Evolutionary conservation across 2,329 filamentous ascomycete species (phyloP).

Genomic region (Chaetomium sp.): DNA sequence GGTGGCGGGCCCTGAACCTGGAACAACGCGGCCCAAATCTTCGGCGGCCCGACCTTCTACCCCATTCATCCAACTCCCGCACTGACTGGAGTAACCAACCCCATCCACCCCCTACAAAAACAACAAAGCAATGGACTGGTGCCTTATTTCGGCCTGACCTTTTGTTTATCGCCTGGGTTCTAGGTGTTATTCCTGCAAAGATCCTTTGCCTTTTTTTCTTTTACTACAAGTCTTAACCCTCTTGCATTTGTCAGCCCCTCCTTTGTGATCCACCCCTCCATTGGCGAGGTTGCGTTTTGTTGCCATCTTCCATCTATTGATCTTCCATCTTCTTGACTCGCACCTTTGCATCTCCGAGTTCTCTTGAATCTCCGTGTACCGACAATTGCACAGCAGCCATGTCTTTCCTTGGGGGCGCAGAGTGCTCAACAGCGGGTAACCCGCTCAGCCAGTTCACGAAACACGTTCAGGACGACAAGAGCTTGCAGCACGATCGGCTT

Average conservation of each 20-base stretch:
- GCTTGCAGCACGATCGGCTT: conserved; percentile 85
- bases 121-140: conserved; percentile 8
- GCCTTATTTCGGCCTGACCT: conserved; percentile 20
- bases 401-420: conserved; percentile 94
- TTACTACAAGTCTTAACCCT: neutral
- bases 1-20: conserved; percentile 10
- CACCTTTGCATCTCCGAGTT: neutral
- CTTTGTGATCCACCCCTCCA: neutral
- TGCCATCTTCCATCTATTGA: neutral
- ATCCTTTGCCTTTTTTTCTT: neutral
- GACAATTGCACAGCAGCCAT: conserved; percentile 51
- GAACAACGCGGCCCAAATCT: conserved; percentile 6
- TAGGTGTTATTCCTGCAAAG: neutral
- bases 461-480: conserved; percentile 95
- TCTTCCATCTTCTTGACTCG: neutral
- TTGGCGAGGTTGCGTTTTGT: neutral
- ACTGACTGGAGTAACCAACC: neutral
- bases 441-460: conserved; percentile 97
- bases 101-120: neutral
- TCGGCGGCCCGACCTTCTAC: conserved; percentile 4
- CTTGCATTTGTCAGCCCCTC: conserved; percentile 13
- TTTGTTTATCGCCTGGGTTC: neutral
- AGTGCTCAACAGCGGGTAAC: conserved; percentile 95
- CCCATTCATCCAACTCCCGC: neutral
- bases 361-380: neutral